These are phyloP conservation scores for Aspergillus viridinutans DNA, from an alignment of 2,329 filamentous ascomycete genomes.

Conservation along the genomic window DNA sequence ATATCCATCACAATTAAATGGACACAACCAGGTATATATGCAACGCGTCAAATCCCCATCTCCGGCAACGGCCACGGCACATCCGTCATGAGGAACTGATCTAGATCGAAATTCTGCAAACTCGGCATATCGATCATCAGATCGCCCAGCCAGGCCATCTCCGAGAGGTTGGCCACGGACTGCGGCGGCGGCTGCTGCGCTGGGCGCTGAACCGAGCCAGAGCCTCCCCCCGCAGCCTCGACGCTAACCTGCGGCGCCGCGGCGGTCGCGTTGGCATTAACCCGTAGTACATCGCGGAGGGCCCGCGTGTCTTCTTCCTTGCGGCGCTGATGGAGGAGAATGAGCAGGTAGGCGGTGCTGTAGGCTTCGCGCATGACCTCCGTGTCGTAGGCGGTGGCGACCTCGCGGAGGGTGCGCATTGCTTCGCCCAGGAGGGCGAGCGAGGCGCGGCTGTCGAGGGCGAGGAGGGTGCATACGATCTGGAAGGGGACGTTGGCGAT, in stretches of 20 bases:
- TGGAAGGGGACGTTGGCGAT: constrained; percentile 59
- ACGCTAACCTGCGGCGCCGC: constrained; percentile 12
- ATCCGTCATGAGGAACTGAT: constrained; percentile 37
- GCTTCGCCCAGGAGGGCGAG: constrained; percentile 49
- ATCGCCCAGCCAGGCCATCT: constrained; percentile 42
- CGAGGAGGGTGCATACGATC: constrained; percentile 52
- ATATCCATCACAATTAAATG: neutral
- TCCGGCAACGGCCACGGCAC: constrained; percentile 25
- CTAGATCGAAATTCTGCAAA: constrained; percentile 43
- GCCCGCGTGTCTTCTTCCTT: constrained; percentile 43
- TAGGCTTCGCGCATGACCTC: constrained; percentile 51
- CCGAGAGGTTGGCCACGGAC: constrained; percentile 25
- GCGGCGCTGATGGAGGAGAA: constrained; percentile 49
- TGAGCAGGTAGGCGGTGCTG: constrained; percentile 52
- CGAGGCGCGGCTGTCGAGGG: constrained; percentile 51
- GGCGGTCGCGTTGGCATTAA: constrained; percentile 26
- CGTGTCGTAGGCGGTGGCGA: constrained; percentile 44
- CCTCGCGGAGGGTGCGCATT: constrained; percentile 45
- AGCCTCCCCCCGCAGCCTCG: constrained; percentile 1
- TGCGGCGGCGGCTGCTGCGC: constrained; percentile 15
- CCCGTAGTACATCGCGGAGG: constrained; percentile 38
- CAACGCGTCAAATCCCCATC: constrained; percentile 20
- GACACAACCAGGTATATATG: too few relatives aligned
- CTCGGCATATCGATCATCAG: constrained; percentile 44
- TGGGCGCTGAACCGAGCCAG: neutral